These are phyloP conservation scores for Arthrobotrys megalospora DNA, from an alignment of 2,329 filamentous ascomycete species.

Conservation along the genomic window DNA sequence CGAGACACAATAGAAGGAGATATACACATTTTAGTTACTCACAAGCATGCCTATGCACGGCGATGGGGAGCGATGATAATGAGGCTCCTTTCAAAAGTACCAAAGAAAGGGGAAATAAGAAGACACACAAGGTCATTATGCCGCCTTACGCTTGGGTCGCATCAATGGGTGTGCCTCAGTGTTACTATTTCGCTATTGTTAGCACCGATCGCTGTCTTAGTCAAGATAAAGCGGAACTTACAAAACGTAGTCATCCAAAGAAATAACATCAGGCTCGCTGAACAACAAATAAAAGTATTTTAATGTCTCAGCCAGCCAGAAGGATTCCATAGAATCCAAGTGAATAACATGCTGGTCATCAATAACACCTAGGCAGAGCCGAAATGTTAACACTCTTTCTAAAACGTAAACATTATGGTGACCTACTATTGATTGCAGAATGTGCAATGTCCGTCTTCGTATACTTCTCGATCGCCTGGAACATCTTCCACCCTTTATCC, in stretches of 20 bases:
- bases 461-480: slow-evolving; percentile 77
- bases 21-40: slow-evolving; percentile 17
- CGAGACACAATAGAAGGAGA: background rate
- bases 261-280: slow-evolving; percentile 76
- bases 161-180: slow-evolving; percentile 76
- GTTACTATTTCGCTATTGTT: slow-evolving; percentile 66
- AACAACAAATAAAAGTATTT: slow-evolving; percentile 94
- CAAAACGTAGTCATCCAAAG: slow-evolving; percentile 78
- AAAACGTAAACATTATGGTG: slow-evolving; percentile 2
- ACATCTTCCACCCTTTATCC: slow-evolving; percentile 91
- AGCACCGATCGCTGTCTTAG: background rate
- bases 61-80: slow-evolving; percentile 2
- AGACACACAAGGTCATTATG: slow-evolving; percentile 1
- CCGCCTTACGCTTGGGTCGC: slow-evolving; percentile 65
- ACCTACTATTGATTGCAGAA: slow-evolving; percentile 74
- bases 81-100: background rate
- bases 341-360: slow-evolving; percentile 62
- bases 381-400: slow-evolving; percentile 3
- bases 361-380: slow-evolving; percentile 20
- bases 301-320: slow-evolving; percentile 90
- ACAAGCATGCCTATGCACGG: slow-evolving; percentile 1
- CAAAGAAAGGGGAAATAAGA: background rate
- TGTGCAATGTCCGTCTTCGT: slow-evolving; percentile 79
- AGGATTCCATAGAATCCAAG: slow-evolving; percentile 83
- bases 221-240: slow-evolving; percentile 17